Evolutionary conservation across 2,329 filamentous ascomycete species (phyloP).

Genomic region (Lasiodiplodia citricola): DNA sequence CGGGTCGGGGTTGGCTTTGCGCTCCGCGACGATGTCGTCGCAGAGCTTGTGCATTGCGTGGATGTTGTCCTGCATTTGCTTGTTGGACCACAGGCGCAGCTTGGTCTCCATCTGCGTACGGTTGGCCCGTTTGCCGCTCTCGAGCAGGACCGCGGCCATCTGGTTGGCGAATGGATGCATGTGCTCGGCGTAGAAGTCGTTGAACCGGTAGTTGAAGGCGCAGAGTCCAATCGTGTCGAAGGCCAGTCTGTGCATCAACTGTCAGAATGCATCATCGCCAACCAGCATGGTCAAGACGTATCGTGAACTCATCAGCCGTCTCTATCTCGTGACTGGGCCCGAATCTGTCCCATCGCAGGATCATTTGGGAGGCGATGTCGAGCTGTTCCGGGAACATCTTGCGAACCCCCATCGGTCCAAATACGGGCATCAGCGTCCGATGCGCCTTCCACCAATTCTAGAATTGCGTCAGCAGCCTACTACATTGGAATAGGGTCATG

Average conservation of each 20-base stretch:
- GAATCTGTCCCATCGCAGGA: constrained; percentile 44
- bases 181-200: constrained; percentile 72
- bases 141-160: constrained; percentile 68
- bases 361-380: constrained; percentile 41
- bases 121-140: constrained; percentile 58
- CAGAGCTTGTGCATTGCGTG: constrained; percentile 30
- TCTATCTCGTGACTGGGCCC: constrained; percentile 64
- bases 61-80: constrained; percentile 61
- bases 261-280: neutral
- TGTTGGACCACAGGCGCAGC: constrained; percentile 51
- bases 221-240: constrained; percentile 75
- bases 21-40: constrained; percentile 63
- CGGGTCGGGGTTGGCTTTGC: constrained; percentile 58
- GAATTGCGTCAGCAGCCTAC: neutral
- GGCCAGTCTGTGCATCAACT: constrained; percentile 57
- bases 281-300: neutral
- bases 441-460: constrained; percentile 41
- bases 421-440: constrained; percentile 52
- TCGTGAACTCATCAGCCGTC: constrained; percentile 71
- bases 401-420: constrained; percentile 52
- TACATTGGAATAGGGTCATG: no score
- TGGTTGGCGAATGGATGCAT: constrained; percentile 73
- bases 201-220: constrained; percentile 75
- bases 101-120: constrained; percentile 45
- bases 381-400: constrained; percentile 36